These are phyloP conservation scores for Colletotrichum tamarilloi DNA, from an alignment of 2,329 filamentous ascomycete species.

Conservation along the genomic window DNA sequence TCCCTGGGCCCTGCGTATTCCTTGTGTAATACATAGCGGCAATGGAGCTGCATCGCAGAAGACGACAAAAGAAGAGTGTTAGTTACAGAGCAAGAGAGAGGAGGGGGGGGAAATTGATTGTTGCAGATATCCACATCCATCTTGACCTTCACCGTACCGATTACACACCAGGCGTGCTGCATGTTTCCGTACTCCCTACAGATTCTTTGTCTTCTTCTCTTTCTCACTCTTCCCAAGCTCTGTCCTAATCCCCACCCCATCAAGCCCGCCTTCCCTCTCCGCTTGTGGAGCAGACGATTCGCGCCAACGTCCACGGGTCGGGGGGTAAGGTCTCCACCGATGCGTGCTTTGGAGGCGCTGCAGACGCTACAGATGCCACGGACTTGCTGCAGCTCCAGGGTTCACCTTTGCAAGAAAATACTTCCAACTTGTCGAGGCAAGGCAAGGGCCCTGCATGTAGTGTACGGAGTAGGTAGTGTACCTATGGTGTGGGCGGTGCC, in stretches of 20 bases:
- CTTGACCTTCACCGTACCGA: neutral
- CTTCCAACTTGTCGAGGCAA: constrained; percentile 12
- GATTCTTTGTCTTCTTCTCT: neutral
- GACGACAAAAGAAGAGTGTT: neutral
- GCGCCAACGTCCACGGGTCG: constrained; percentile 25
- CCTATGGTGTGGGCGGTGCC: neutral
- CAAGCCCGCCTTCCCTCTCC: constrained; percentile 24
- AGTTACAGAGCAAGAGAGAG: neutral
- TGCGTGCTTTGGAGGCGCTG: constrained; percentile 23
- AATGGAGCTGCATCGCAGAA: neutral
- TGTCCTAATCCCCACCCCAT: constrained; percentile 11
- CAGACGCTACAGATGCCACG: constrained; percentile 16
- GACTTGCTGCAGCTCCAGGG: constrained; percentile 25
- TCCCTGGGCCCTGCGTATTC: neutral
- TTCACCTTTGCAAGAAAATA: constrained; percentile 15
- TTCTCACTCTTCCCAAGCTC: neutral
- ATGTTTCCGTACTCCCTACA: neutral
- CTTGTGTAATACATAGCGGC: neutral
- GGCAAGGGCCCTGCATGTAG: constrained; percentile 27
- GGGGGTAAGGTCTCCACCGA: constrained; percentile 20
- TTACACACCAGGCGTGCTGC: neutral
- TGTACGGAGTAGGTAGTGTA: no score
- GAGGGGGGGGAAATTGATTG: neutral
- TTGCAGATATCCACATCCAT: neutral
- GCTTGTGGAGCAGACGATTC: constrained; percentile 33